These are phyloP conservation scores for Trapa incisa DNA, from an alignment of 345 rosid genomes.

Conservation along the genomic window DNA sequence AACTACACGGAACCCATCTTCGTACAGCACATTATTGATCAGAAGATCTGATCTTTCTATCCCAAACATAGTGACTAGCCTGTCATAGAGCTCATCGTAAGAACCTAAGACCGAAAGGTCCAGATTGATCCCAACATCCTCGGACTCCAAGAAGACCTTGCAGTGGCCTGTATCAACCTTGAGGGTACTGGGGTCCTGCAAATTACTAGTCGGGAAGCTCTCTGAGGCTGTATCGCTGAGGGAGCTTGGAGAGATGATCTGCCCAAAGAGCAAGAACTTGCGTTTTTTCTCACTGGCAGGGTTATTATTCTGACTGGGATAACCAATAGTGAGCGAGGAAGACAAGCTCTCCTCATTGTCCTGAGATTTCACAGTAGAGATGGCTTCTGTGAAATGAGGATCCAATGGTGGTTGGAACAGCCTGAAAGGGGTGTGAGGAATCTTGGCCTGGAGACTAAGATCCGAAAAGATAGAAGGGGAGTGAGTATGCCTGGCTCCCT, in stretches of 20 bases:
- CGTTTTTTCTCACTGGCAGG: constrained; percentile 44
- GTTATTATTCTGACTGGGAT: constrained; percentile 30
- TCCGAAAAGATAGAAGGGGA: constrained; percentile 60
- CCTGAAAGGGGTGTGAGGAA: constrained; percentile 48
- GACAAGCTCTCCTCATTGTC: constrained; percentile 47
- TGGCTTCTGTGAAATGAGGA: constrained; percentile 27
- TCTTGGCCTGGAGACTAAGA: constrained; percentile 49
- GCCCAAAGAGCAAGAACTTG: constrained; percentile 78
- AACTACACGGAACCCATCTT: constrained; percentile 44
- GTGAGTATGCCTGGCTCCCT: constrained; percentile 99
- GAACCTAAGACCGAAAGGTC: constrained; percentile 66
- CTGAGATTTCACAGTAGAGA: constrained; percentile 17
- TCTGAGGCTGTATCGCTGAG: not conserved
- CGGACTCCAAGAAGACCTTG: constrained; percentile 87
- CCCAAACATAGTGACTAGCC: constrained; percentile 61
- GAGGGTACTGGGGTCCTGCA: constrained; percentile 13
- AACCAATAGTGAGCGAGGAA: constrained; percentile 66
- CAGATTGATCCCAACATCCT: constrained; percentile 74
- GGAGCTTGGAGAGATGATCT: constrained; percentile 51
- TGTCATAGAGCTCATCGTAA: constrained; percentile 59
- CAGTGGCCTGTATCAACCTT: constrained; percentile 60
- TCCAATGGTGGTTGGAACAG: constrained; percentile 30
- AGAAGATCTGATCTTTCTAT: constrained; percentile 48
- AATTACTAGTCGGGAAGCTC: constrained; percentile 36
- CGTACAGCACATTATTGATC: constrained; percentile 45